Base-by-base conservation (phyloP, 352 stramenopile genomes). In the Phytophthora parvispora region DNA sequence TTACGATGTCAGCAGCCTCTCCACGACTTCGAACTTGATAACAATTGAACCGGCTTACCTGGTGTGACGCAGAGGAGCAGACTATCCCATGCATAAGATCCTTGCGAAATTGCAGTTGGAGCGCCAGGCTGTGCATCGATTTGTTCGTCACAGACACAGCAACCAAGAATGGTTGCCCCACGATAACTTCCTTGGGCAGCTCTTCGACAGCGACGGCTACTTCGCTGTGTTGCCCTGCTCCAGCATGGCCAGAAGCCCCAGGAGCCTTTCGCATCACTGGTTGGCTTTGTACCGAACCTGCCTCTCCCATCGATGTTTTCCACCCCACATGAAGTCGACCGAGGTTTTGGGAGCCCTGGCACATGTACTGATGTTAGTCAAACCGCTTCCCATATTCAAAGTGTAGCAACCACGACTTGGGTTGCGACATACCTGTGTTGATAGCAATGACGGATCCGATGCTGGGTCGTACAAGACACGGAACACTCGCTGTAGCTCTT, bases 51-150 rank as follows among this genome's bases (percentile, higher is more conserved):
- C n/a, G 1, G 25, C 61, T 5, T 74, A 95, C 89, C 84, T 92
- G 89, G 38, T 92, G 77, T 12, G 87, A 94, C 22, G 93, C 50
- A 0, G 82, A 91, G 8, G 78, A 83, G 60, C 86, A 95, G 36
- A 93, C 73, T 59, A 97, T 90, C 24, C 89, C 86, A 34, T 51
- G 69, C 74, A 90, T 95, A 6, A 85, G 62, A 20, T 91, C 75
- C 43, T 86, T 90, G 2, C 85, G 84, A 45, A 97, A 92, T 57
- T 95, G 89, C 6, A 97, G 69, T 65, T 97, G 89, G 2, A 97
- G 69, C 36, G 86, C 69, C 29, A 94, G 40, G 12, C 50, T 80
- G 31, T 81, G 84, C n/a, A 65, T 27, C 5, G 83, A 91, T 53
- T 92, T 80, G 74, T 97, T 97, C 7, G 72, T 73, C n/a, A 97